Conservation (phyloP, 1,284 basidiomycete species). For the Irpex sp. region DNA sequence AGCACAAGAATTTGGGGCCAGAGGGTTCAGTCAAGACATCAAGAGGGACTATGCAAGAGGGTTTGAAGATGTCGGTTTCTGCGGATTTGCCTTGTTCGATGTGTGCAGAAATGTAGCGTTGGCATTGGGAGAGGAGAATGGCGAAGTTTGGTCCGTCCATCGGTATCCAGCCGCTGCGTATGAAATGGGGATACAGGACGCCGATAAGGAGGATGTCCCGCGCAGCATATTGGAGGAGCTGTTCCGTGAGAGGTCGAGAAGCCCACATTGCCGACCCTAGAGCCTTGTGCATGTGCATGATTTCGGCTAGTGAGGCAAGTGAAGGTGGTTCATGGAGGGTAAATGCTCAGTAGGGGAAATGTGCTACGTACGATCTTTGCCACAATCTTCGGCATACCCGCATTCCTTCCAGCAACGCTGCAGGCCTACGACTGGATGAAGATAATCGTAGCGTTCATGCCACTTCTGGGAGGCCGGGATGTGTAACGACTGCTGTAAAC, state of each 20-base stretch:
- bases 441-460: constrained; percentile 23
- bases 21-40: constrained; percentile 16
- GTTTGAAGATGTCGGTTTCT: constrained; percentile 14
- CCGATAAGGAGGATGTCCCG: constrained; percentile 39
- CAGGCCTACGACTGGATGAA: constrained; percentile 28
- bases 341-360: background rate
- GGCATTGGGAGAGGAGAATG: constrained; percentile 16
- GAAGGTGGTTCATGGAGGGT: background rate
- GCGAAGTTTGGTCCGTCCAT: constrained; percentile 11
- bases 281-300: constrained; percentile 35
- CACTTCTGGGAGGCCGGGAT: constrained; percentile 15
- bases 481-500: constrained; percentile 25
- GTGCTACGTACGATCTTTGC: constrained; percentile 27
- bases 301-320: constrained; percentile 25
- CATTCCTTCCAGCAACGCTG: constrained; percentile 21
- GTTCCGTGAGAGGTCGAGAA: constrained; percentile 30
- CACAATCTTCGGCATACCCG: constrained; percentile 15
- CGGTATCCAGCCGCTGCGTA: constrained; percentile 28
- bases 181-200: constrained; percentile 33
- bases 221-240: constrained; percentile 37
- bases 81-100: constrained; percentile 14
- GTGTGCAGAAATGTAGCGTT: constrained; percentile 20
- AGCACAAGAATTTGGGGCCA: constrained; percentile 9
- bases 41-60: constrained; percentile 18
- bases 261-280: constrained; percentile 32